Percentiles rank a stretch among this genome's conserved stretches.
These are phyloP conservation scores for Metarhizium brunneum DNA, from an alignment of 2,329 filamentous ascomycete genomes.

Conservation along the genomic window DNA sequence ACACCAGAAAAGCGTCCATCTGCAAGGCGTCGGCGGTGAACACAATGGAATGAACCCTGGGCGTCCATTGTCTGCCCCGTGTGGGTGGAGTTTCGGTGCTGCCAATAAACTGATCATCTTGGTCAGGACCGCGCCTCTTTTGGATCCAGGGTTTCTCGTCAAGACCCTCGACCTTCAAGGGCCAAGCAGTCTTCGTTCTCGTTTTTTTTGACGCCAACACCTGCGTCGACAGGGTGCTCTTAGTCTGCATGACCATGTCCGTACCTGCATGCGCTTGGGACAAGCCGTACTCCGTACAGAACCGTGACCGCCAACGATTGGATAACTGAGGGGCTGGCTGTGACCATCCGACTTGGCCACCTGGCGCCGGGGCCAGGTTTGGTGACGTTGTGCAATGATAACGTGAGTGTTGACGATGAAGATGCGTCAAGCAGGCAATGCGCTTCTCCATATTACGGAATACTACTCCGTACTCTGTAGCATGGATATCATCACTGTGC, in stretches of 20 bases:
- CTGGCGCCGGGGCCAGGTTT: background rate
- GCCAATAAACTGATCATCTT: background rate
- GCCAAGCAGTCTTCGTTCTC: background rate
- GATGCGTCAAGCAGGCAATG: too few relatives aligned
- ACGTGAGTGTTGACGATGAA: background rate
- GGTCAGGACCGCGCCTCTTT: background rate
- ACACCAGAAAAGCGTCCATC: background rate
- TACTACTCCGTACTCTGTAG: too few relatives aligned
- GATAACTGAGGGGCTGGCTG: background rate
- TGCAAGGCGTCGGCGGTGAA: background rate
- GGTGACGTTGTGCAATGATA: background rate
- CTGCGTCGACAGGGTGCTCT: background rate
- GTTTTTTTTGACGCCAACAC: background rate
- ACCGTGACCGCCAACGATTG: background rate
- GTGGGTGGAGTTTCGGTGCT: background rate
- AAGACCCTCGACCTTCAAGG: background rate
- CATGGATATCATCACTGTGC: too few relatives aligned
- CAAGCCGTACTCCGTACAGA: background rate
- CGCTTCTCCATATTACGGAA: too few relatives aligned
- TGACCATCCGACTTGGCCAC: background rate
- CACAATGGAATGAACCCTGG: background rate
- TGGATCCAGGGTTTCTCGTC: background rate
- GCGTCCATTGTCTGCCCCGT: too few relatives aligned
- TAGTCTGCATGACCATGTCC: background rate
- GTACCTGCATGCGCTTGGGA: background rate